These are phyloP conservation scores for Jamesozyma spencerorum DNA, from an alignment of 805 yeast species.

Conservation along the genomic window DNA sequence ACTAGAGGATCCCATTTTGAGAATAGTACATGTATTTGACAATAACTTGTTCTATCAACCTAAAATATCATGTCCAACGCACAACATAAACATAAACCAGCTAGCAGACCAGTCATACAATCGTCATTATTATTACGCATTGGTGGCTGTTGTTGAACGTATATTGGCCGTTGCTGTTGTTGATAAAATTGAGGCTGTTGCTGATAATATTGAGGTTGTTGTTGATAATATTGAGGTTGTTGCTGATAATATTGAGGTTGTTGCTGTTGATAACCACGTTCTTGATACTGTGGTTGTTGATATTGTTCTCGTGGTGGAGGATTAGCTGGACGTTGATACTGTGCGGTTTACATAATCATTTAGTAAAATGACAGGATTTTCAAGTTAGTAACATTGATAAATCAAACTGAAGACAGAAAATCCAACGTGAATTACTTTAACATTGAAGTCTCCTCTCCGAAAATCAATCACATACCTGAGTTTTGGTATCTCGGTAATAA, in stretches of 20 bases:
- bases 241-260: slow-evolving; percentile 36
- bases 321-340: slow-evolving; percentile 5
- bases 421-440: too few species aligned
- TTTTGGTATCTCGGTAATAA: slow-evolving; percentile 15
- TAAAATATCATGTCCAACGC: slow-evolving; percentile 41
- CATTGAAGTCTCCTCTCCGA: too few species aligned
- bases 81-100: slow-evolving; percentile 44
- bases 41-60: too few species aligned
- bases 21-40: too few species aligned
- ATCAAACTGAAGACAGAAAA: too few species aligned
- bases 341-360: background rate
- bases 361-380: background rate
- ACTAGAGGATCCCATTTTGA: too few species aligned
- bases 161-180: slow-evolving; percentile 40
- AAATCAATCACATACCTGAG: slow-evolving; percentile 6
- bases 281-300: slow-evolving; percentile 35
- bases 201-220: slow-evolving; percentile 9
- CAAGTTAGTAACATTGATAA: background rate
- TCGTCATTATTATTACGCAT: slow-evolving; percentile 27
- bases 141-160: slow-evolving; percentile 40
- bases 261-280: slow-evolving; percentile 20
- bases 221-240: slow-evolving; percentile 7
- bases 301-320: slow-evolving; percentile 11
- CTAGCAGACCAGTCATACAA: slow-evolving; percentile 42
- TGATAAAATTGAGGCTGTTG: slow-evolving; percentile 29